Evolutionary conservation across 2,329 filamentous ascomycete species (phyloP), one percentile per base, ranked within the genome.

Genomic region (Coniosporium tulheliwenetii): DNA sequence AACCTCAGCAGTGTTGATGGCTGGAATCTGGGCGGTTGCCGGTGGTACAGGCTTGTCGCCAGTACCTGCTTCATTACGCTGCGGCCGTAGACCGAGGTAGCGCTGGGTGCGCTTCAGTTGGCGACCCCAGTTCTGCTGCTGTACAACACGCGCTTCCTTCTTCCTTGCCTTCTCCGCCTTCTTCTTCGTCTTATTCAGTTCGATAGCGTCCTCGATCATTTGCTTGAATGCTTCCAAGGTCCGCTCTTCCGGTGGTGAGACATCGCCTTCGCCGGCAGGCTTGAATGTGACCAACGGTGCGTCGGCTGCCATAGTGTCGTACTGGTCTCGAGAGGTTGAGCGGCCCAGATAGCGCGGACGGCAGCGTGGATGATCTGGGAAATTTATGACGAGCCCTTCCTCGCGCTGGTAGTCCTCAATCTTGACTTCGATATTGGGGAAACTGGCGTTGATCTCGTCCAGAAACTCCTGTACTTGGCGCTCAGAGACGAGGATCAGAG

Each of bases 281-380:
- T 30, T 15, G 13, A 40, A 33, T 29, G 30, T 19, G 15, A 40
- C 39, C n/a, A 40, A 38, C 14, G 41, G 39, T 29, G 42, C 36
- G 15, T 38, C 30, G 47, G 45, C 41, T 53, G 37, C 35, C 14
- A 64, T 56, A n/a, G 43, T 52, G 26, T 60, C 63, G 57, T 60
- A 65, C 39, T 52, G 66, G 46, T 64, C 59, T 3, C 61, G 58
- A 33, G 64, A 71, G 10, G 53, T 59, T 1, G 71, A 74, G 34
- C 64, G 68, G 2, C 79, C 77, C 5, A 91, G 62, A 50, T 77
- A 87, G 35, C 75, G 71, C 3, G 86, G 85, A 7, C 69, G 66
- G 4, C 79, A 77, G 5, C 70, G 73, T 3, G 69, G 68, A 30
- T 73, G 67, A 29, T 73, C 52, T 1, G 69, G 69, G 52, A 93